These are phyloP conservation scores for Micromonas commoda DNA, from an alignment of 139 green algal genomes.

Conservation along the genomic window DNA sequence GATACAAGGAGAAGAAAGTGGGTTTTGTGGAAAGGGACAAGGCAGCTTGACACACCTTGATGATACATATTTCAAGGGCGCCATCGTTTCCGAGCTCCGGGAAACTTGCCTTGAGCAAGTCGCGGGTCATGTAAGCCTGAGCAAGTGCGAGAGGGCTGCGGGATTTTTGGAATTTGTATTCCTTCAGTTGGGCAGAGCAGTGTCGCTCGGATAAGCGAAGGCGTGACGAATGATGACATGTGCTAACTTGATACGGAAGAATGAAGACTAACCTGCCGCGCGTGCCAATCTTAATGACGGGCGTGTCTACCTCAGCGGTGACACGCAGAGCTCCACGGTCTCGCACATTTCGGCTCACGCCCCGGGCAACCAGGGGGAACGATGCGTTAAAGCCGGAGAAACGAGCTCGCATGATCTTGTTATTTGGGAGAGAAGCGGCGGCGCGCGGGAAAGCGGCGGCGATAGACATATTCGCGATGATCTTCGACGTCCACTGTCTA, in stretches of 20 bases:
- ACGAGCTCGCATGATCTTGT: too few relatives aligned
- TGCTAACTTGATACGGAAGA: neutral
- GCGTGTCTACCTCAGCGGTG: slow-evolving; percentile 7
- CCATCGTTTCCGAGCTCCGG: slow-evolving; percentile 84
- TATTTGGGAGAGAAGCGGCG: too few relatives aligned
- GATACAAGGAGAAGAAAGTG: too few relatives aligned
- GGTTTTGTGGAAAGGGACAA: neutral
- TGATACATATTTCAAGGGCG: slow-evolving; percentile 96
- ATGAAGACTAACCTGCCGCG: neutral
- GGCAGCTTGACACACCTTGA: slow-evolving; percentile 57
- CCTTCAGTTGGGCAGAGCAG: too few relatives aligned
- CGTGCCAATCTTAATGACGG: slow-evolving; percentile 16
- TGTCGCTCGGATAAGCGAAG: neutral
- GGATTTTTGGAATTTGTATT: slow-evolving; percentile 49
- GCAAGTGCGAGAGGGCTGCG: slow-evolving; percentile 89
- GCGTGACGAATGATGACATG: neutral
- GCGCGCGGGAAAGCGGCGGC: too few relatives aligned
- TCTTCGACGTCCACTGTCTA: too few relatives aligned
- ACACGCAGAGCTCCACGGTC: too few relatives aligned
- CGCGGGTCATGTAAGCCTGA: slow-evolving; percentile 94
- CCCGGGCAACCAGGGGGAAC: too few relatives aligned
- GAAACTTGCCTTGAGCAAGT: slow-evolving; percentile 83
- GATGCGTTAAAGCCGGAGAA: too few relatives aligned
- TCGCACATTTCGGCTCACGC: too few relatives aligned
- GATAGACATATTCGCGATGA: too few relatives aligned